These are phyloP conservation scores for Skeletonema menzelii DNA, from an alignment of 108 stramenopile genomes.

Conservation along the genomic window DNA sequence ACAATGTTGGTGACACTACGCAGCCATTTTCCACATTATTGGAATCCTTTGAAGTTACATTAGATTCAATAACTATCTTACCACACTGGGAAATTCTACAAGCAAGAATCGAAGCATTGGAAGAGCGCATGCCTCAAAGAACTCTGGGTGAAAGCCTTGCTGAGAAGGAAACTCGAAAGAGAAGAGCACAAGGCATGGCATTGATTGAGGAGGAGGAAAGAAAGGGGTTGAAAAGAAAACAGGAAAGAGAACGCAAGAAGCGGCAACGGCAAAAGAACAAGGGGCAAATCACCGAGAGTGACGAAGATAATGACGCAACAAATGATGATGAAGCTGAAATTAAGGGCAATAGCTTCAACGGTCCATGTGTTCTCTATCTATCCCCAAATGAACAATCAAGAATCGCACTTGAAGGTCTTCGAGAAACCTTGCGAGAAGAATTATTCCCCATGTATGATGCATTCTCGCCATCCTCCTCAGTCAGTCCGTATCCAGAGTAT, in stretches of 20 bases:
- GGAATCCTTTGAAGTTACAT: slow-evolving; percentile 66
- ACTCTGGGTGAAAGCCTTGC: slow-evolving; percentile 13
- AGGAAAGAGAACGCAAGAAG: slow-evolving; percentile 38
- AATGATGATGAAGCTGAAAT: slow-evolving; percentile 22
- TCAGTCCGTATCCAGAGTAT: slow-evolving; percentile 46
- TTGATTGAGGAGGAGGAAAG: slow-evolving; percentile 61
- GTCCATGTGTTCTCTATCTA: slow-evolving; percentile 72
- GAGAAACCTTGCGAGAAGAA: slow-evolving; percentile 45
- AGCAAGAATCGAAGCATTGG: slow-evolving; percentile 34
- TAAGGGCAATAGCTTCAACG: slow-evolving; percentile 54
- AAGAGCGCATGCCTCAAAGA: slow-evolving; percentile 25
- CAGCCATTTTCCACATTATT: not conserved
- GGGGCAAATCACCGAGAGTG: not conserved
- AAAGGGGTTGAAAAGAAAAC: slow-evolving; percentile 43
- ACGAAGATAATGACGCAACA: slow-evolving; percentile 8
- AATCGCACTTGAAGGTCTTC: slow-evolving; percentile 42
- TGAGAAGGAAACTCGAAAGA: slow-evolving; percentile 22
- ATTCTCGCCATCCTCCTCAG: slow-evolving; percentile 44
- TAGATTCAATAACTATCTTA: slow-evolving; percentile 67
- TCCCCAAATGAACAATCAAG: slow-evolving; percentile 70
- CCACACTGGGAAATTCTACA: slow-evolving; percentile 65
- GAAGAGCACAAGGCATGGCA: slow-evolving; percentile 41
- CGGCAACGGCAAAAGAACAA: slow-evolving; percentile 8
- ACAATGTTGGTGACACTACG: not conserved
- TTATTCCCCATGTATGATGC: slow-evolving; percentile 47